Base-by-base conservation (phyloP, 352 stramenopile species). In the Phytophthora megakarya region DNA sequence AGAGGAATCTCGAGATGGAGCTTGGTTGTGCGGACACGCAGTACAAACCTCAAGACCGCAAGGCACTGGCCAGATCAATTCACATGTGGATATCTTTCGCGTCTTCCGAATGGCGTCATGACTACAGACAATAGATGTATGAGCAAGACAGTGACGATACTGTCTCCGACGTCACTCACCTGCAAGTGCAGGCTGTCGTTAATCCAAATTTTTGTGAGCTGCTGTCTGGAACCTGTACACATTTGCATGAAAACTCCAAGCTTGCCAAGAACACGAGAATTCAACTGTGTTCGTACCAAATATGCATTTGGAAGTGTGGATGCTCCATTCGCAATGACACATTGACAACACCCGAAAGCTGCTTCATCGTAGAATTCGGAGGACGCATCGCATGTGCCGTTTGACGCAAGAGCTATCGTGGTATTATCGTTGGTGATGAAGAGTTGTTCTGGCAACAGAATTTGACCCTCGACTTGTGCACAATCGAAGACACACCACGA, bases 41-140 rank as follows among this genome's bases (percentile, higher is more conserved):
- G 63, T 59, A 45, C 84, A 93, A 5, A 45, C n/a, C 0, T 81
- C 30, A 13, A 75, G 46, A 44, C 69, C 88, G 54, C 84, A 91
- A 2, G 84, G 80, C 3, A 69, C 78, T 9, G 84, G 84, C 84
- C 84, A 93, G 10, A 73, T 86, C 9, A 81, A 76, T 21, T 76
- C 70, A 30, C 84, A 93, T 0, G 35, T 52, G 8, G 67, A 62
- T 25, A 86, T 69, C 0, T 69, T 57, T 38, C 75, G 59, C 22
- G 47, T 25, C 16, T 65, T 54, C 50, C 37, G 44, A 26, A 84
- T 70, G 15, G 72, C 42, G 7, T 44, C 50, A 4, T 49, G 26
- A 18, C 62, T 70, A 47, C 62, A 65, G 7, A 42, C 5, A 50
- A 35, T 6, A 5, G 45, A 43, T 40, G 9, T 13, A 35, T 69